Evolutionary conservation across 495 filamentous ascomycete genomes (phyloP), one percentile per base, ranked within the genome.

Genomic region (Hypomontagnella submonticulosa): DNA sequence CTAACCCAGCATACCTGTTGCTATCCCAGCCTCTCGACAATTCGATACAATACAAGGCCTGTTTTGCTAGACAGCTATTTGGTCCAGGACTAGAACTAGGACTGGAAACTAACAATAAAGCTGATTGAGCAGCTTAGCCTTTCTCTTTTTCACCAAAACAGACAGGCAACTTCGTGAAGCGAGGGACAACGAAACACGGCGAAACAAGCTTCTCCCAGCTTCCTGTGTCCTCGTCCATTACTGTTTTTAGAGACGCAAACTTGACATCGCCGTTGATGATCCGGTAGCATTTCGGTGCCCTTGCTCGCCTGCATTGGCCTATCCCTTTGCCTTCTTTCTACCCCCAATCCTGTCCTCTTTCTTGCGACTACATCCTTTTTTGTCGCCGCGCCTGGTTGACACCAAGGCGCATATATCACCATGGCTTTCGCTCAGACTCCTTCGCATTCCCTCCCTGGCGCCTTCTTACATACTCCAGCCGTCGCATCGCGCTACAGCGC

Each of bases 391-490:
- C 50, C 60, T 64, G 44, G 46, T 47, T 54, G 19, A 13, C 37
- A 52, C 36, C 30, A 27, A 32, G 37, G 38, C 59, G 69, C 71
- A 62, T 63, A 52, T 62, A 18, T 40, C 49, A 76, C 71, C 76
- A 86, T 88, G 86, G 80, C 84, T 70, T 90, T 88, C 75, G 81
- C 87, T 46, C 82, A 87, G 44, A 81, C 80, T 8, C 92, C 90
- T 23, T 68, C 89, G 85, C 51, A 83, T 84, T 77, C 84, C 44
- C 75, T 92, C 58, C 90, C 90, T 43, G 90, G 90, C 69, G 87
- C 89, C 67, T 93, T 84, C 69, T 76, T 91, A 60, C 86, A 90
- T 76, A 93, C 90, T 1, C 90, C 90, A 48, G 89, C 88, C 23
- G 60, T 74, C 53, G 69, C 72, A 50, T 75, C 75, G 32, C 71